Conservation (phyloP, 352 stramenopile genomes). For the Phytophthora uliginosa region DNA sequence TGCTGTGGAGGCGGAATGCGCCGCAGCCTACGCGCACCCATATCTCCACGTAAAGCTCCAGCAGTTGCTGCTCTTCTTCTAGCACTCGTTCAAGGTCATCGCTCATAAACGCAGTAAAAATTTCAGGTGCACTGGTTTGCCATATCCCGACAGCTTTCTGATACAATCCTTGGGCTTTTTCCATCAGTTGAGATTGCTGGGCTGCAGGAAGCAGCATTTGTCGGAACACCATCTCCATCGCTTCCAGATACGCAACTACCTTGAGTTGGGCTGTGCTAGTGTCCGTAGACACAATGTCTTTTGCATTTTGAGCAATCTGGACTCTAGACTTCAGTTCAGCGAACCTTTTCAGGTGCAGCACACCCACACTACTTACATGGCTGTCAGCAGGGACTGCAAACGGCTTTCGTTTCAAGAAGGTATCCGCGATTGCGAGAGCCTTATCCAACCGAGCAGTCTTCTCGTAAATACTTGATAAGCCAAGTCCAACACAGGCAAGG, state of each 20-base stretch:
- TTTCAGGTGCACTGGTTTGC: constrained; percentile 47
- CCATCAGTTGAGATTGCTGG: constrained; percentile 39
- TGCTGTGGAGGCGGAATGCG: constrained; percentile 60
- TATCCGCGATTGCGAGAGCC: constrained; percentile 55
- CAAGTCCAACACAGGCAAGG: constrained; percentile 57
- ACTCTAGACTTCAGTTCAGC: constrained; percentile 71
- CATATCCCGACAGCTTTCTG: constrained; percentile 71
- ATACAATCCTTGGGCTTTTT: constrained; percentile 64
- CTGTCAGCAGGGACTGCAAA: not conserved
- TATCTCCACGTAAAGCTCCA: constrained; percentile 75
- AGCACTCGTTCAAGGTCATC: constrained; percentile 31
- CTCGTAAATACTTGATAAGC: constrained; percentile 64
- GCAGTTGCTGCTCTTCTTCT: constrained; percentile 66
- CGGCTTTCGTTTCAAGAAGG: constrained; percentile 65
- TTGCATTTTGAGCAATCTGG: constrained; percentile 77
- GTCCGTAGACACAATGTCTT: constrained; percentile 67
- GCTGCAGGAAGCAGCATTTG: constrained; percentile 18
- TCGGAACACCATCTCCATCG: constrained; percentile 49
- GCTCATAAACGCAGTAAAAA: constrained; percentile 41
- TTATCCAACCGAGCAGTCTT: constrained; percentile 61
- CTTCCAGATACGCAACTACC: constrained; percentile 63
- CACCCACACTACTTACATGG: constrained; percentile 2
- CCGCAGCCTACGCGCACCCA: constrained; percentile 77
- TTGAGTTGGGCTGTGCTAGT: constrained; percentile 44
- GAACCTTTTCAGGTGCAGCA: constrained; percentile 68